Percentiles rank a stretch among this genome's conserved stretches.
phyloP scores from a whole-genome alignment of 495 filamentous ascomycete species.

The Echria macrotheca region DNA sequence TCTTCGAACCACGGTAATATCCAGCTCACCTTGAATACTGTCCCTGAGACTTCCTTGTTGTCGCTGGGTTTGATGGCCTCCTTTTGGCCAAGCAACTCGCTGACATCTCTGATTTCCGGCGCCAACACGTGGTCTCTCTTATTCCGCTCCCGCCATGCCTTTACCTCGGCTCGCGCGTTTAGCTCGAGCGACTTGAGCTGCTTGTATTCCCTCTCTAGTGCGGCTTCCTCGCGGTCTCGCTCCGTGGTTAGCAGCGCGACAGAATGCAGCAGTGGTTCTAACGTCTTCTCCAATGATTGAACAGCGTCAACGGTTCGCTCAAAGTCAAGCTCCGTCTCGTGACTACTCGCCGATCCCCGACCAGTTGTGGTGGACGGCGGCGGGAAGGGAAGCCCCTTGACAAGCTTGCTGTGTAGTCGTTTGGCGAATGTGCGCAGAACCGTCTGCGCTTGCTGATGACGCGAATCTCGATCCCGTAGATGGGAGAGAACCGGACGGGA shows the following conservation, averaged over 20 bases:
- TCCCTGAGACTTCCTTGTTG: slow-evolving; percentile 13
- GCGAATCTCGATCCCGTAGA: slow-evolving; percentile 29
- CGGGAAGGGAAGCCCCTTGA: slow-evolving; percentile 40
- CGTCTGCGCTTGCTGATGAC: slow-evolving; percentile 31
- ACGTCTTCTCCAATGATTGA: slow-evolving; percentile 30
- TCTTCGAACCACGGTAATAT: too few species aligned
- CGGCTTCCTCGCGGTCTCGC: slow-evolving; percentile 34
- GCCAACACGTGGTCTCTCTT: slow-evolving; percentile 40
- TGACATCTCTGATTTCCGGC: slow-evolving; percentile 22
- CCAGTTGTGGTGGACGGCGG: slow-evolving; percentile 16
- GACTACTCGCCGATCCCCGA: slow-evolving; percentile 7
- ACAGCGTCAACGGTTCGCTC: slow-evolving; percentile 36
- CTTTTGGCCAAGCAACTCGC: too few species aligned
- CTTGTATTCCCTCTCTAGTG: slow-evolving; percentile 37
- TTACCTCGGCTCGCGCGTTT: slow-evolving; percentile 35
- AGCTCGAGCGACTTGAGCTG: slow-evolving; percentile 29
- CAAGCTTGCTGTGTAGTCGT: slow-evolving; percentile 32
- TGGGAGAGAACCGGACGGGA: slow-evolving; percentile 36
- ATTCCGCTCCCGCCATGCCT: slow-evolving; percentile 29
- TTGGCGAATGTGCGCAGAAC: slow-evolving; percentile 31
- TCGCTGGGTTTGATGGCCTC: neutral
- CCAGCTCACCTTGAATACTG: slow-evolving; percentile 27
- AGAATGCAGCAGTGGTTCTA: slow-evolving; percentile 41
- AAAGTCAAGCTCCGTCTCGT: slow-evolving; percentile 41
- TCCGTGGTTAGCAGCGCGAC: slow-evolving; percentile 37